These are phyloP conservation scores for Calonectria ilicicola DNA, from an alignment of 2,329 filamentous ascomycete genomes.

Conservation along the genomic window DNA sequence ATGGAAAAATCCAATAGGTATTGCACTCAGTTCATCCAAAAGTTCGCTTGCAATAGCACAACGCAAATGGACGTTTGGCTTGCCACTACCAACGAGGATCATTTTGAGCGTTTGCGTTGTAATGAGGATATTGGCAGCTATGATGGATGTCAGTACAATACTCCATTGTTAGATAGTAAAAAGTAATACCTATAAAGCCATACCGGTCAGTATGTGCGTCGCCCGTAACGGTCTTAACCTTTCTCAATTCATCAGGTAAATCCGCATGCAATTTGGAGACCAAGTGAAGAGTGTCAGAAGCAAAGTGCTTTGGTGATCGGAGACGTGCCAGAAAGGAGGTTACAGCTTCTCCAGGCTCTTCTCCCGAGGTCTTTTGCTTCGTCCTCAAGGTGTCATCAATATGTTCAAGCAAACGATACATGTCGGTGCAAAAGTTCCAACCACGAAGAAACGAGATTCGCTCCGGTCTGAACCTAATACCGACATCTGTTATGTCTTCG, in stretches of 20 bases:
- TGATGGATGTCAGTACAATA: background rate
- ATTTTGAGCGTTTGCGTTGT: background rate
- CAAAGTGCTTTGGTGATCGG: background rate
- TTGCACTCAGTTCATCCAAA: background rate
- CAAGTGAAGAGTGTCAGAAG: background rate
- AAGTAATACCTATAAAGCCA: background rate
- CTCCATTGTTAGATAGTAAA: too few relatives aligned
- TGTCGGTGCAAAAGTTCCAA: background rate
- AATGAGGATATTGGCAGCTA: background rate
- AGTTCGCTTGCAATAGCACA: background rate
- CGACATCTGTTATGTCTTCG: background rate
- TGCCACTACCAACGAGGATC: background rate
- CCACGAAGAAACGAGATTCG: background rate
- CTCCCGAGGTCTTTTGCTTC: background rate
- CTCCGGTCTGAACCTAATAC: background rate
- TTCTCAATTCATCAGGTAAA: background rate
- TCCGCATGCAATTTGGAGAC: background rate
- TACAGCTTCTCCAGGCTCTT: background rate
- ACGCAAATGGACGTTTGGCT: background rate
- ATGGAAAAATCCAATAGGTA: background rate
- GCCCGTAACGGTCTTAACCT: background rate
- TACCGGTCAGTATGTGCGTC: background rate
- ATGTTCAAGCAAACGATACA: background rate
- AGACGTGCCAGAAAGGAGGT: background rate
- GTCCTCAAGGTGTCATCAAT: background rate